These are phyloP conservation scores for Prunus yedoensis DNA, from an alignment of 331 rosid genomes.

Conservation along the genomic window DNA sequence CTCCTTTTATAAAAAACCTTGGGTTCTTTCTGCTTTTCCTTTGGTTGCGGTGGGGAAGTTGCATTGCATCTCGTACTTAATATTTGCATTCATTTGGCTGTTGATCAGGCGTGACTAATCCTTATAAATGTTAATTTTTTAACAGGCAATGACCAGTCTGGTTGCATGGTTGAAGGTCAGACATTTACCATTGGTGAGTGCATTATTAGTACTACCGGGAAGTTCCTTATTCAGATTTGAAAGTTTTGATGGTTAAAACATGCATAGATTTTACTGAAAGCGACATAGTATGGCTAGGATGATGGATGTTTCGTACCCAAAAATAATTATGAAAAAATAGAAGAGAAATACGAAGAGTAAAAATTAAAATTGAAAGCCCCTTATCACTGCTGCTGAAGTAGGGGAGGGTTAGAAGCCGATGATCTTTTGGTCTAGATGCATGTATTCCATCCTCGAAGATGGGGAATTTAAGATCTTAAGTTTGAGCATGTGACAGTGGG, in stretches of 20 bases:
- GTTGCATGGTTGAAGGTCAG: constrained; percentile 92
- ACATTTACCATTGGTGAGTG: constrained; percentile 95
- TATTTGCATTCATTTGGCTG: not conserved
- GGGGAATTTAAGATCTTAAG: not conserved
- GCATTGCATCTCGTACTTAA: too few relatives aligned
- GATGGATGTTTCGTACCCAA: not conserved
- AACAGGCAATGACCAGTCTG: constrained; percentile 74
- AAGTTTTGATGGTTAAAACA: not conserved
- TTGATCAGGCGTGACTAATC: not conserved
- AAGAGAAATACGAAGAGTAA: too few relatives aligned
- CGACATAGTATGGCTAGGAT: not conserved
- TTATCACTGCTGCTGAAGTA: too few relatives aligned
- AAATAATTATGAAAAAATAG: too few relatives aligned
- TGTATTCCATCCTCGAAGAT: too few relatives aligned
- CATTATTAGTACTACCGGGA: not conserved
- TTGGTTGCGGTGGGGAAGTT: not conserved
- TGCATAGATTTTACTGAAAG: not conserved
- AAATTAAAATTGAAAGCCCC: too few relatives aligned
- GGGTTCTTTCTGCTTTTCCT: not conserved
- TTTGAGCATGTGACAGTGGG: not conserved
- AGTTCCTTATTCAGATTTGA: not conserved
- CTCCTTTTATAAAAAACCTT: too few relatives aligned
- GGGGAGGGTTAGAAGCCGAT: too few relatives aligned
- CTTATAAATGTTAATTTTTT: constrained; percentile 9
- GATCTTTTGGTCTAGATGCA: too few relatives aligned